These are phyloP conservation scores for Nemania bipapillata DNA, from an alignment of 2,329 filamentous ascomycete genomes.

Conservation along the genomic window DNA sequence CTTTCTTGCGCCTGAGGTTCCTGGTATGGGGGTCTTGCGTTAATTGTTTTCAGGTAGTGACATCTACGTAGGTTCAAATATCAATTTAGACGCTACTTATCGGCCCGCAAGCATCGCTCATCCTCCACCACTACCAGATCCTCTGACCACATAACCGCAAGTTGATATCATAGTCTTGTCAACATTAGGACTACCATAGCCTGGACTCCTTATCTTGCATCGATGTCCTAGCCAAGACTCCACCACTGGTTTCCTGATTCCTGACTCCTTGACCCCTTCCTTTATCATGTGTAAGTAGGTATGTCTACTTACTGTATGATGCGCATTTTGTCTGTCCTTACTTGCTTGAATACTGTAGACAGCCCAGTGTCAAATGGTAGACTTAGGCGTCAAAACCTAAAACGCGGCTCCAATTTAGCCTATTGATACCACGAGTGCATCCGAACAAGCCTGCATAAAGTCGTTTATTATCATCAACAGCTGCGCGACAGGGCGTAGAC, in stretches of 20 bases:
- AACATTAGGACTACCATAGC: slow-evolving; percentile 21
- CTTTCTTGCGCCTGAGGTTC: slow-evolving; percentile 7
- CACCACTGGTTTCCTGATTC: slow-evolving; percentile 15
- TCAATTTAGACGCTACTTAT: slow-evolving; percentile 40
- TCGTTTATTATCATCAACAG: slow-evolving; percentile 23
- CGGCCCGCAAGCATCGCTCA: slow-evolving; percentile 39
- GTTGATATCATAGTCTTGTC: slow-evolving; percentile 20
- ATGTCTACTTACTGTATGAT: no score
- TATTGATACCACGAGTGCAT: slow-evolving; percentile 32
- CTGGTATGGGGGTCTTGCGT: slow-evolving; percentile 14
- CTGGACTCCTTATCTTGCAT: slow-evolving; percentile 37
- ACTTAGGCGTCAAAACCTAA: slow-evolving; percentile 18
- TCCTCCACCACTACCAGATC: slow-evolving; percentile 29
- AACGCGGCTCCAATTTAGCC: slow-evolving; percentile 36
- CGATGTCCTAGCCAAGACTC: slow-evolving; percentile 16
- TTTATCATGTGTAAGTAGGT: slow-evolving; percentile 11
- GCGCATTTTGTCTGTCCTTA: slow-evolving; percentile 6
- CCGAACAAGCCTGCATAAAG: slow-evolving; percentile 28
- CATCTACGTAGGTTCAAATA: slow-evolving; percentile 31
- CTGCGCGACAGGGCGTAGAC: slow-evolving; percentile 1
- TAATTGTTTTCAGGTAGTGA: slow-evolving; percentile 18
- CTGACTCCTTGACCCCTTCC: slow-evolving; percentile 7
- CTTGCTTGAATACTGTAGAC: slow-evolving; percentile 9
- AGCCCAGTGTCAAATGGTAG: slow-evolving; percentile 13
- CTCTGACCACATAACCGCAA: slow-evolving; percentile 30